Evolutionary conservation across 257 asterid species (phyloP).

Genomic region (Solanum okadae): DNA sequence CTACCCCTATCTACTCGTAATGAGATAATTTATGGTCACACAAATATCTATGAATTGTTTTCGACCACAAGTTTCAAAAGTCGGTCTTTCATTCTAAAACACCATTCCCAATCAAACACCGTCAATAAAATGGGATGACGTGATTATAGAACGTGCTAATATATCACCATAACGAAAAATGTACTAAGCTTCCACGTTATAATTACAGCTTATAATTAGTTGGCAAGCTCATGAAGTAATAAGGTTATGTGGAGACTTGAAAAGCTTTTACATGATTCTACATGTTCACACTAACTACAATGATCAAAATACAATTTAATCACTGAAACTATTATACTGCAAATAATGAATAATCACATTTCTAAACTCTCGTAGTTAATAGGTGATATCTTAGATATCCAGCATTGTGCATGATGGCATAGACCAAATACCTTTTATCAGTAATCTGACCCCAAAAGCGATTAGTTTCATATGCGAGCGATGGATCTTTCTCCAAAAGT

Average conservation of each 20-base stretch:
- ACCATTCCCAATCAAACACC: not conserved
- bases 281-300: not conserved
- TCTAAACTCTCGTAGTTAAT: not conserved
- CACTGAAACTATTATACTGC: not conserved
- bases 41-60: not conserved
- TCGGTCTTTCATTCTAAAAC: not conserved
- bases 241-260: not conserved
- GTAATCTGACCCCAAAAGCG: conserved; percentile 88
- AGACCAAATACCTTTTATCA: conserved; percentile 62
- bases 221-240: not conserved
- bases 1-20: not conserved
- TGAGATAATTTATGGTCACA: not conserved
- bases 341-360: not conserved
- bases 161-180: not conserved
- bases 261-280: not conserved
- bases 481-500: conserved; percentile 96
- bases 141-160: not conserved
- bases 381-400: not conserved
- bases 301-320: not conserved
- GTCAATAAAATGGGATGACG: not conserved
- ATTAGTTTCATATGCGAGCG: conserved; percentile 73
- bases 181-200: not conserved
- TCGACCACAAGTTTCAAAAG: not conserved
- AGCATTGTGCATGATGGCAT: not conserved
- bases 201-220: not conserved